These are phyloP conservation scores for Gautieria morchelliformis DNA, from an alignment of 768 basidiomycete species.

Conservation along the genomic window DNA sequence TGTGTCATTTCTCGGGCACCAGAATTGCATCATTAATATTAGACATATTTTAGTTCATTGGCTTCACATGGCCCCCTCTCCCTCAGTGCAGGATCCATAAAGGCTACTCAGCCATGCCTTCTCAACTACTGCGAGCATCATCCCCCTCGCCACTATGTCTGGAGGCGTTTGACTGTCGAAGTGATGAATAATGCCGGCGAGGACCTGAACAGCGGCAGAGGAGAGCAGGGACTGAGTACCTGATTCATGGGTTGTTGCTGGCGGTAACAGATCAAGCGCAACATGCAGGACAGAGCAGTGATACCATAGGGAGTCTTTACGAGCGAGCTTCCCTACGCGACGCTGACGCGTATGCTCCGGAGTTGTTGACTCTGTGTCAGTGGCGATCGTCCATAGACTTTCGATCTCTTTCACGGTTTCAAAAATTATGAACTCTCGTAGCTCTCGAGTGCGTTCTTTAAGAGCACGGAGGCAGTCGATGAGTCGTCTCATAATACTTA, in stretches of 20 bases:
- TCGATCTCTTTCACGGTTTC: constrained; percentile 30
- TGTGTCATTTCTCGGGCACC: not conserved
- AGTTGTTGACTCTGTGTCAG: not conserved
- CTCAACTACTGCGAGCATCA: constrained; percentile 20
- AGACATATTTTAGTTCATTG: not conserved
- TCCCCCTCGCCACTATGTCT: constrained; percentile 17
- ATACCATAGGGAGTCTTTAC: constrained; percentile 46
- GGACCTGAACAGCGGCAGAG: not conserved
- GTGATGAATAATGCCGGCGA: not conserved
- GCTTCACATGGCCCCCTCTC: not conserved
- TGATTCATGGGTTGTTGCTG: not conserved
- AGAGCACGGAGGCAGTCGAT: constrained; percentile 10
- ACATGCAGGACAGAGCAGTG: constrained; percentile 36
- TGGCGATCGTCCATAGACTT: constrained; percentile 3
- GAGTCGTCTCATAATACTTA: constrained; percentile 13
- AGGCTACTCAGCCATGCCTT: constrained; percentile 15
- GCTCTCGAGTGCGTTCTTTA: constrained; percentile 6
- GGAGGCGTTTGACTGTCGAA: constrained; percentile 6
- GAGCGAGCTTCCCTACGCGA: constrained; percentile 31
- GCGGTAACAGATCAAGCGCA: constrained; percentile 4
- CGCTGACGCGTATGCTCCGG: constrained; percentile 7
- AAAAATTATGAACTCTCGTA: constrained; percentile 24
- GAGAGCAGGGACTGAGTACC: not conserved
- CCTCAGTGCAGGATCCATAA: not conserved
- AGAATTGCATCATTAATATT: not conserved